These are phyloP conservation scores for Populus deltoides DNA, from an alignment of 345 rosid species.

Conservation along the genomic window DNA sequence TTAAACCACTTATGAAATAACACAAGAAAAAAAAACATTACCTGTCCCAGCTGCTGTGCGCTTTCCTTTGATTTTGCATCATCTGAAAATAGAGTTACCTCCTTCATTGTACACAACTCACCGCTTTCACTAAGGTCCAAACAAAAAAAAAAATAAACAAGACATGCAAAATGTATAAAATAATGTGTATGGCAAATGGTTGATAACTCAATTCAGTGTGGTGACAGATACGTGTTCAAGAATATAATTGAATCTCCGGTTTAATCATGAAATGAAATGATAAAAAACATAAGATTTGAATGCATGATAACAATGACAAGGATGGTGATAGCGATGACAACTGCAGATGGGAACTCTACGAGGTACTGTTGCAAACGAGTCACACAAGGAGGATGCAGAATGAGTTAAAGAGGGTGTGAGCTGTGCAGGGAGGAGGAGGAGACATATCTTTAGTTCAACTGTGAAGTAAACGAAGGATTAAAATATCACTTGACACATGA, in stretches of 20 bases:
- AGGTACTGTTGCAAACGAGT: not conserved
- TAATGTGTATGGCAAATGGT: not conserved
- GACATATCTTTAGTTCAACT: not conserved
- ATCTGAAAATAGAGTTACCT: constrained; percentile 73
- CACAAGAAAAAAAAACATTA: constrained; percentile 18
- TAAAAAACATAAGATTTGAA: not conserved
- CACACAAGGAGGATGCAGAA: not conserved
- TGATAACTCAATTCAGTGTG: not conserved
- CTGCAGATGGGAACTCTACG: not conserved
- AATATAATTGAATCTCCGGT: not conserved
- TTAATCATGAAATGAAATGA: not conserved
- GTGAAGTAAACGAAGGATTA: not conserved
- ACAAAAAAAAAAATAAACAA: not conserved
- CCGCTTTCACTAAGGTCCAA: constrained; percentile 57
- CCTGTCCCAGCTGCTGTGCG: constrained; percentile 71
- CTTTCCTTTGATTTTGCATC: constrained; percentile 78
- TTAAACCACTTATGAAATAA: no score
- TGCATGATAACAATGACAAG: not conserved
- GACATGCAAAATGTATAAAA: not conserved
- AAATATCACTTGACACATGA: not conserved
- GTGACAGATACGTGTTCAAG: not conserved
- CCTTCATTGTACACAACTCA: constrained; percentile 91
- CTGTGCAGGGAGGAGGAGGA: not conserved
- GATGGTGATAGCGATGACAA: not conserved
- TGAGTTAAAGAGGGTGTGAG: not conserved